Evolutionary conservation across 169 alveolate genomes (phyloP).

Genomic region (Plasmodium gaboni): DNA sequence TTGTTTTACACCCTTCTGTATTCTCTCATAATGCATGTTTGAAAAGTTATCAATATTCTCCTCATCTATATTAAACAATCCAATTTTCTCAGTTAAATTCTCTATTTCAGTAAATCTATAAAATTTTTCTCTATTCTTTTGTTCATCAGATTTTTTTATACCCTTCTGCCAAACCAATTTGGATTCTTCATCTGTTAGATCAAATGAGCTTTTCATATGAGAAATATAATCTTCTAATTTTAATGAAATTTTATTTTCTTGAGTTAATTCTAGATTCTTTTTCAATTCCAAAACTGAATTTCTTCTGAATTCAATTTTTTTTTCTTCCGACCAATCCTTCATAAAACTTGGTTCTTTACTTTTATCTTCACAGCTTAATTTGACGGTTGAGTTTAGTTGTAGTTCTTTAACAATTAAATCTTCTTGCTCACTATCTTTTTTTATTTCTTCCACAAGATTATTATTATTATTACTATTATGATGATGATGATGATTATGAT

Average conservation of each 20-base stretch:
- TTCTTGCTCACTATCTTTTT: constrained; percentile 42
- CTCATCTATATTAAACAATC: constrained; percentile 1
- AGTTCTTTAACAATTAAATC: constrained; percentile 46
- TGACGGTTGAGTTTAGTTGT: constrained; percentile 33
- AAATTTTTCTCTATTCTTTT: constrained; percentile 47
- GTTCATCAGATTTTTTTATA: constrained; percentile 35
- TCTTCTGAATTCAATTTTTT: constrained; percentile 69
- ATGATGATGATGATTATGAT: too few relatives aligned
- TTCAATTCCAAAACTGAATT: constrained; percentile 62
- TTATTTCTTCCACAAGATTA: constrained; percentile 13
- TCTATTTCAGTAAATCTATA: constrained; percentile 59
- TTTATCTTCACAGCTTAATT: constrained; percentile 72
- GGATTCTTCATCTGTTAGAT: constrained; percentile 68
- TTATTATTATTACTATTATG: background rate
- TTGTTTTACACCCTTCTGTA: too few relatives aligned
- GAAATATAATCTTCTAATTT: constrained; percentile 62
- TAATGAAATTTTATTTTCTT: constrained; percentile 61
- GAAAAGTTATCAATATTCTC: constrained; percentile 7
- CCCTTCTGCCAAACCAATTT: constrained; percentile 59
- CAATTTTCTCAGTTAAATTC: constrained; percentile 52
- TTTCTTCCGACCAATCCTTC: constrained; percentile 76
- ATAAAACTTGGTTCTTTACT: constrained; percentile 66
- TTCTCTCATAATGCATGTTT: background rate
- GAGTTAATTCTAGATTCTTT: constrained; percentile 54
- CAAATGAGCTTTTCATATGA: constrained; percentile 58